Evolutionary conservation across 208 protist genomes (phyloP), one percentile per base, ranked within the genome.

Genomic region (Leishmania tropica): DNA sequence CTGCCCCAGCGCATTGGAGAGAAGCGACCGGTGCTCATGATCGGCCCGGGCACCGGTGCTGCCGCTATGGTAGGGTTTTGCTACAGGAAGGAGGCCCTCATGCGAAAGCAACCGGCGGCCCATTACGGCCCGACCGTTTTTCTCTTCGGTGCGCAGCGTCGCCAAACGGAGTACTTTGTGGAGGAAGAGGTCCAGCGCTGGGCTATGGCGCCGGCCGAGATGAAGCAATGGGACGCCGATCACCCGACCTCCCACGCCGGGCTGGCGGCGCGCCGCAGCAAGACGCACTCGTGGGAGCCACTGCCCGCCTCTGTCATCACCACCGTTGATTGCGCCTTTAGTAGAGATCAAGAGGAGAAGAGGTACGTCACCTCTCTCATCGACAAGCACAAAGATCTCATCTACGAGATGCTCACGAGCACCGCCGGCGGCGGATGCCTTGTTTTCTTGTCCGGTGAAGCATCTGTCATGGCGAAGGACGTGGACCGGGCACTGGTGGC

Each of bases 31-130:
- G 68, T 99, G 10, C 80, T 98, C 28, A 96, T 99, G 93, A 97
- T 99, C 79, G 97, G 96, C 28, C 94, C 97, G 1, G 98, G 98
- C 67, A 99, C 97, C 10, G 98, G 98, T 42, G 87, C 98, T 13
- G 93, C 94, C 0, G 88, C 94, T 28, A 89, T 98, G 81, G 80
- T 97, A 21, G 92, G 92, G 2, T 88, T 98, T 28, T 92, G 89
- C 79, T 89, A 97, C 85, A 90, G 92, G 56, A 89, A 92, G 15
- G 89, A 93, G 79, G 87, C 85, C 15, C 68, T 96, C 28, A 87
- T 94, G 86, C 87, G 90, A 42, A 81, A 83, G 75, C 78, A 93
- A 21, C 85, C 87, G 5, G 56, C 17, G 37, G 68, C 60, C 35
- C 37, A 45, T 47, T 88, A 78, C 80, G 93, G 83, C 24, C 86